These are phyloP conservation scores for Picea glauca DNA, from an alignment of 75 land plant species.

Conservation along the genomic window DNA sequence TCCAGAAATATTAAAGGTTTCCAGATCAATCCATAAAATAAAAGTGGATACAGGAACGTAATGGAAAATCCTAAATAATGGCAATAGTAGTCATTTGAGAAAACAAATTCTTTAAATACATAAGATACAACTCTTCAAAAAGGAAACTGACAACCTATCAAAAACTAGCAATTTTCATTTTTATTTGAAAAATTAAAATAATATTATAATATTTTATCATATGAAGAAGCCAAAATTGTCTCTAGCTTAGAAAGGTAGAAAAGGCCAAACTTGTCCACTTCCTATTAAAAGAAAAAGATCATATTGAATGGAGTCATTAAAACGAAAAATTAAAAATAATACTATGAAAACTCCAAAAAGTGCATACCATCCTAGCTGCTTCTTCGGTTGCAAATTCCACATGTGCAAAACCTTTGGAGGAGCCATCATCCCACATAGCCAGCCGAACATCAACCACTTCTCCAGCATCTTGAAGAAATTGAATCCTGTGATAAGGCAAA, in stretches of 20 bases:
- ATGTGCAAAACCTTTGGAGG: slow-evolving; percentile 73
- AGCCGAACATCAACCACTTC: slow-evolving; percentile 70
- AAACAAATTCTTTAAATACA: no score
- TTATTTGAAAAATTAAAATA: not conserved
- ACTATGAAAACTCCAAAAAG: not conserved
- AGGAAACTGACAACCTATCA: no score
- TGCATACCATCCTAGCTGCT: slow-evolving; percentile 60
- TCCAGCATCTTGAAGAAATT: slow-evolving; percentile 71
- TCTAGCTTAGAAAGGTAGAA: not conserved
- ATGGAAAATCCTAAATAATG: no score
- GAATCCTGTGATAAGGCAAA: slow-evolving; percentile 19
- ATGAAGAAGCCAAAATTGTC: not conserved
- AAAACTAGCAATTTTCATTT: not conserved
- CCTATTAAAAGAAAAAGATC: not conserved
- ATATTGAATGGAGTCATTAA: not conserved
- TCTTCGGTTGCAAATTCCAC: slow-evolving; percentile 72
- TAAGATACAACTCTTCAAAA: no score
- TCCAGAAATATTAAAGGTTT: no score
- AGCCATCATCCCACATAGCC: slow-evolving; percentile 36
- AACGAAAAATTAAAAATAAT: not conserved
- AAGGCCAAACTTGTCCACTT: not conserved
- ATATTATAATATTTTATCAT: not conserved
- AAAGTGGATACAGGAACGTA: no score
- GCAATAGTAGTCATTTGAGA: no score
- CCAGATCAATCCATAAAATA: no score